Base-by-base conservation (phyloP, 225 moss, liverwort and hornwort species). In the Polytrichum commune region DNA sequence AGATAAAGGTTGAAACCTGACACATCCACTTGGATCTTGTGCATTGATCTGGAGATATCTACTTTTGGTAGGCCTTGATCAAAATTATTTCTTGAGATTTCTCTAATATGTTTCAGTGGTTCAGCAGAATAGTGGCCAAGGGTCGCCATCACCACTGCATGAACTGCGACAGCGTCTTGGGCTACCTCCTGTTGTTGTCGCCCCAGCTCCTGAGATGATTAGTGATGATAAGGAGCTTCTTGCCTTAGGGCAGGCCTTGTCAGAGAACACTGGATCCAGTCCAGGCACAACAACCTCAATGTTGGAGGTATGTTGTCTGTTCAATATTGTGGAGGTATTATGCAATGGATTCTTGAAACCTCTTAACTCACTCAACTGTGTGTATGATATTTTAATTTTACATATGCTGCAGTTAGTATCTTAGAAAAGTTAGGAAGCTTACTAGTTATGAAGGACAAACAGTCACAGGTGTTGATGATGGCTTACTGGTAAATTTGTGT, bases 81-180 rank as follows among this genome's bases (percentile, higher is more conserved):
- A 46, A 16, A 2, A 46, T 10, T 4, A 46, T 13, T 46, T 13
- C 46, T 46, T 46, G 16, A 46, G 9, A 46, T 46, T 9, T 35
- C 9, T 35, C 35, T 16, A 46, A 46, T 16, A 0, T 46, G 16
- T 46, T 46, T 3, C 16, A 16, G 0, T 13, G 13, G 58, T 58
- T 58, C 22, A 25, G 22, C 77, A 93, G 93, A 81, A 29, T 75
- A 73, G 61, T 53, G 80, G 60, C 23, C 75, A 82, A 66, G 60
- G 57, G 61, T 54, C 73, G 32, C 33, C 74, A 71, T 75, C 88
- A 64, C 97, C 94, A 58, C 64, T 90, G 33, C 62, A 74, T 76
- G 89, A 88, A 69, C 74, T 98, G 53, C 90, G 97, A 53, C 82
- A 92, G 65, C 92, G 94, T 53, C 80, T 98, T 65, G 97, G 92